phyloP scores from a whole-genome alignment of 148 eudicot genomes.

The Vaccinium vitisidaea region DNA sequence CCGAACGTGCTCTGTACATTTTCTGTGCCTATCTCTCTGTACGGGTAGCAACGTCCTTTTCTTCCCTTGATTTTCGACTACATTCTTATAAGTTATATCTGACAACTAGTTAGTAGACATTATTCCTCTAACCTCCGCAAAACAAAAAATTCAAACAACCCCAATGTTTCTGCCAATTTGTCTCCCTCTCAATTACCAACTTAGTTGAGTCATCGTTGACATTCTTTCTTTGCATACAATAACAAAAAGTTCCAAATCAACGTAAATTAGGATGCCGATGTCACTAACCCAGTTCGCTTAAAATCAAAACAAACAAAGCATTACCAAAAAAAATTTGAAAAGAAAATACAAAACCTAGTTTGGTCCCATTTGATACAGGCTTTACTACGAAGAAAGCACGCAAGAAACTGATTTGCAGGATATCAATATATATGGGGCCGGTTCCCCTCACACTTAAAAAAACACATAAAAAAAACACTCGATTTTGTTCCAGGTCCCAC shows the following conservation, averaged over 20 bases:
- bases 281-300: constrained; percentile 1
- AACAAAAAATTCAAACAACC: background rate
- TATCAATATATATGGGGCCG: no score
- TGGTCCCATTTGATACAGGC: background rate
- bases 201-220: background rate
- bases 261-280: background rate
- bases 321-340: background rate
- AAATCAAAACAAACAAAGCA: background rate
- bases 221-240: background rate
- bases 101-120: background rate
- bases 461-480: no score
- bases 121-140: background rate
- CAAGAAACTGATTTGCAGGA: background rate
- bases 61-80: background rate
- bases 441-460: no score
- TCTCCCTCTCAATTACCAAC: background rate
- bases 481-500: no score
- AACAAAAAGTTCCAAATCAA: background rate
- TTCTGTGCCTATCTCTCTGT: no score
- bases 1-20: no score
- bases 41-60: no score
- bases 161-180: background rate
- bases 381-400: background rate
- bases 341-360: background rate
- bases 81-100: background rate